Base-by-base conservation (phyloP, 2,329 filamentous ascomycete genomes). In the Pseudocercospora vitis region DNA sequence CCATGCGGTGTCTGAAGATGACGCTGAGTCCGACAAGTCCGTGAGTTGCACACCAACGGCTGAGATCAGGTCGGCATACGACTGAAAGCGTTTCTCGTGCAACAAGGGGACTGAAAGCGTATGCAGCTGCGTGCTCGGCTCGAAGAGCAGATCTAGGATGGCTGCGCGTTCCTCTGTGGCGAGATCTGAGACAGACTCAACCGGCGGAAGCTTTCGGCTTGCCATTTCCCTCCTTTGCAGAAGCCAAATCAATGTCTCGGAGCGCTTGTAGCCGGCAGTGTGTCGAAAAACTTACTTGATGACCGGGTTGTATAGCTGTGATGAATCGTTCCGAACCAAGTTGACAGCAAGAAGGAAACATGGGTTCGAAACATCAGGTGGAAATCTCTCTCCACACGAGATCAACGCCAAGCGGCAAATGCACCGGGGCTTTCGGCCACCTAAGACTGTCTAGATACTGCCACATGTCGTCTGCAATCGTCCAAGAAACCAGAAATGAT, bases 71-170 rank as follows among this genome's bases (percentile, higher is more conserved):
- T 82, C 78, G 6, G 76, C 59, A 71, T 96, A 96, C 21, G 83
- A 85, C 1, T 74, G 63, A 70, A 89, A 91, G 1, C 75, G 70
- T 44, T 78, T 72, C 39, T 76, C 75, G 33, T 76, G 77, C n/a
- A 95, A 76, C 2, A 86, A 74, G 1, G 88, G 87, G 4, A 89
- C 69, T 12, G 88, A 82, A 11, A 94, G 78, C 9, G 80, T 77
- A 70, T 92, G 89, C 1, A 96, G 82, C 47, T 85, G 81, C 0
- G 81, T 76, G 50, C 86, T 91, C 12, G 89, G 88, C 70, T 96
- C 91, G 72, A 96, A 96, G 55, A 96, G 84, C 3, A 85, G 78
- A 72, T 95, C 88, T 45, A 96, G 81, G 46, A 85, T 75, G 3
- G 72, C 66, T 31, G 76, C 78, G 52, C 87, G 79, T 16, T 80